Conservation (phyloP, 2,329 filamentous ascomycete genomes). For the Cryphonectria carpinicola region DNA sequence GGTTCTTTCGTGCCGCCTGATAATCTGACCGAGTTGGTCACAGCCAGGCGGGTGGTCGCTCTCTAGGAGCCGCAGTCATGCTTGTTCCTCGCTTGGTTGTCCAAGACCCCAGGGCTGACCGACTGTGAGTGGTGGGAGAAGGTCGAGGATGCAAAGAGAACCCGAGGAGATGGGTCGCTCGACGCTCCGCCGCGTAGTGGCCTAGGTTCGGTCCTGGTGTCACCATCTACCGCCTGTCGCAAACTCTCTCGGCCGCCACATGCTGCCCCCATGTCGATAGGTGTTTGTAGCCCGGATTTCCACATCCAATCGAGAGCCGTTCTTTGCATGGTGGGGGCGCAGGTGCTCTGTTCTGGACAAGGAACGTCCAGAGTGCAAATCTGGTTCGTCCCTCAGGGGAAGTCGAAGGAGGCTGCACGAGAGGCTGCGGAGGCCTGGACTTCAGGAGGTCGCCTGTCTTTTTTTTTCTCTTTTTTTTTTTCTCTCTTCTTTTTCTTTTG, state of each 20-base stretch:
- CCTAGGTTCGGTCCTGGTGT: not conserved
- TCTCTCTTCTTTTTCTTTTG: not conserved
- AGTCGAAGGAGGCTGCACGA: slow-evolving; percentile 6
- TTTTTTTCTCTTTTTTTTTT: too few species aligned
- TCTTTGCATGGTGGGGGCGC: not conserved
- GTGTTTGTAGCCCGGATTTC: slow-evolving; percentile 9
- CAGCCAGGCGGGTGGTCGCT: not conserved
- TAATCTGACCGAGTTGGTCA: not conserved
- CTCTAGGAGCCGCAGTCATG: not conserved
- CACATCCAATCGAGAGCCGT: slow-evolving; percentile 8
- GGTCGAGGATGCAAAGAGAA: not conserved
- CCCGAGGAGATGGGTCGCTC: not conserved
- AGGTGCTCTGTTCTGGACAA: not conserved
- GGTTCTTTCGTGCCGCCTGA: not conserved
- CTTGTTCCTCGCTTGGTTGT: not conserved
- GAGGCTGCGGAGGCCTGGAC: slow-evolving; percentile 3
- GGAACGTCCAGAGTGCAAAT: not conserved
- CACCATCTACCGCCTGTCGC: not conserved
- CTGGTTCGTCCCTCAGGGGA: slow-evolving; percentile 4
- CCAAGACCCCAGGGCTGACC: not conserved
- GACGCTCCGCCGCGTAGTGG: not conserved
- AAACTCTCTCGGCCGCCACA: not conserved
- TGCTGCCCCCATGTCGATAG: not conserved
- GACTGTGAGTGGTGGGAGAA: not conserved
- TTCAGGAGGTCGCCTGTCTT: not conserved